phyloP scores from a whole-genome alignment of 305 asterid species.

The Stenogyne calaminthoides region DNA sequence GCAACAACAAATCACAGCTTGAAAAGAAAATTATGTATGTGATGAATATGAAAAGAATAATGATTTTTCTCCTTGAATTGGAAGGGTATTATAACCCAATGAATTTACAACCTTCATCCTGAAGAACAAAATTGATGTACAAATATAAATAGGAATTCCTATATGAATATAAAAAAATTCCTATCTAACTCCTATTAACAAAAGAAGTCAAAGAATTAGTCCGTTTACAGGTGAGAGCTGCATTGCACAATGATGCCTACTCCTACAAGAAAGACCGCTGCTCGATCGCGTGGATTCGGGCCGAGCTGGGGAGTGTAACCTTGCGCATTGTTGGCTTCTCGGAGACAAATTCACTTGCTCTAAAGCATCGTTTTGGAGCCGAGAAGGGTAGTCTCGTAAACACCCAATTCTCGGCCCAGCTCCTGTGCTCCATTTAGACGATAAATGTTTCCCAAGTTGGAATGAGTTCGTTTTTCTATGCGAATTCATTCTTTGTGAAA shows the following conservation, averaged over 20 bases:
- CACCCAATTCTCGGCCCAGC: slow-evolving; percentile 80
- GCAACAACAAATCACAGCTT: too few species aligned
- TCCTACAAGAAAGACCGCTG: slow-evolving; percentile 36
- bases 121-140: slow-evolving; percentile 37
- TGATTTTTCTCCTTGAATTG: slow-evolving; percentile 27
- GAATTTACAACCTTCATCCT: slow-evolving; percentile 33
- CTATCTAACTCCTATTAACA: slow-evolving; percentile 13
- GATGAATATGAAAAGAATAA: not conserved
- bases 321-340: slow-evolving; percentile 34
- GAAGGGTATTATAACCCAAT: slow-evolving; percentile 28
- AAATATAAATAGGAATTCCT: slow-evolving; percentile 28
- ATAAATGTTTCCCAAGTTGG: slow-evolving; percentile 63
- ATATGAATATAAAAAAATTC: slow-evolving; percentile 26
- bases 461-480: slow-evolving; percentile 53
- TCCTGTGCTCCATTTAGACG: slow-evolving; percentile 76
- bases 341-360: slow-evolving; percentile 63
- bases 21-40: not conserved
- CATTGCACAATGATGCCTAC: slow-evolving; percentile 14
- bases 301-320: slow-evolving; percentile 32
- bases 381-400: slow-evolving; percentile 67
- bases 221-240: slow-evolving; percentile 27
- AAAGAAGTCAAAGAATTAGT: slow-evolving; percentile 31
- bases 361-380: slow-evolving; percentile 65
- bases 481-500: slow-evolving; percentile 51
- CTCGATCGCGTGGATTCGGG: slow-evolving; percentile 23